Conservation (phyloP, 306 rosid species). For the Echinosophora koreensis region DNA sequence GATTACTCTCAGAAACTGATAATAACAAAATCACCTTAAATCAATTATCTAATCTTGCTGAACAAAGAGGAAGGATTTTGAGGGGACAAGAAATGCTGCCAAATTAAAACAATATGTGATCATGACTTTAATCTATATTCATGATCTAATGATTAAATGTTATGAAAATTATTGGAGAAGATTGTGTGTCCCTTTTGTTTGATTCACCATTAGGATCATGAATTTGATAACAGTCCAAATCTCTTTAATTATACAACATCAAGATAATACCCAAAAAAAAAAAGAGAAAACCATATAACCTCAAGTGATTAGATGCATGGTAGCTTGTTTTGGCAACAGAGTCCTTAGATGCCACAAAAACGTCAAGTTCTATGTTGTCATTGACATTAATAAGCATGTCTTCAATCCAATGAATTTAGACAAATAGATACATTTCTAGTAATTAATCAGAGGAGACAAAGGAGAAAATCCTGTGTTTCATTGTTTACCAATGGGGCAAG, state of each 20-base stretch:
- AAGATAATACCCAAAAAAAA: not conserved
- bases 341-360: not conserved
- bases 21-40: conserved; percentile 7
- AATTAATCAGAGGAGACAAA: not conserved
- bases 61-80: conserved; percentile 22
- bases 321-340: conserved; percentile 16
- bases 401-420: conserved; percentile 37
- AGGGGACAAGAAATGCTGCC: conserved; percentile 23
- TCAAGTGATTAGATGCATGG: not conserved
- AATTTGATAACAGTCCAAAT: not conserved
- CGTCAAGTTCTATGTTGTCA: not conserved
- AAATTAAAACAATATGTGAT: conserved; percentile 12
- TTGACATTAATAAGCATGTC: not conserved
- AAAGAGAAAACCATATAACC: not conserved
- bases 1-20: not conserved
- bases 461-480: not conserved
- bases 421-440: not conserved
- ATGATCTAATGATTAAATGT: conserved; percentile 39
- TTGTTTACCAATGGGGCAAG: not conserved
- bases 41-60: not conserved
- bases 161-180: conserved; percentile 28
- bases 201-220: not conserved
- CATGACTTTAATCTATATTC: conserved; percentile 19
- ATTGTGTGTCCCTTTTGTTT: conserved; percentile 23
- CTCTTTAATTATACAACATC: not conserved